These are phyloP conservation scores for Backusella psychrophila DNA, from an alignment of 192 early-diverging fungal species.

Conservation along the genomic window DNA sequence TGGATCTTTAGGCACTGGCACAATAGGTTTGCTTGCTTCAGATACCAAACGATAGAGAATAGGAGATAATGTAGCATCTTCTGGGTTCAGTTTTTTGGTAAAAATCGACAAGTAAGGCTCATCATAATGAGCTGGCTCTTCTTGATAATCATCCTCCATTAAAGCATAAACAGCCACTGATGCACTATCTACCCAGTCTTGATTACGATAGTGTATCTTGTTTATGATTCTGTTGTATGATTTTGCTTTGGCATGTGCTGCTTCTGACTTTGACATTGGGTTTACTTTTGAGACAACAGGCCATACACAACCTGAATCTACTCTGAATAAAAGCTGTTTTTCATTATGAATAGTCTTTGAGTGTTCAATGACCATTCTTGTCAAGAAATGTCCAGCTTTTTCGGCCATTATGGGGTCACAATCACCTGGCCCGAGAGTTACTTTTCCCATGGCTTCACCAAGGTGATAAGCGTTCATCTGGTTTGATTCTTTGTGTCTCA, in stretches of 20 bases:
- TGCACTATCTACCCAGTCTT: constrained; percentile 13
- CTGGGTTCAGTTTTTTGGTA: neutral
- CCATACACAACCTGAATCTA: neutral
- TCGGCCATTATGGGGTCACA: constrained; percentile 30
- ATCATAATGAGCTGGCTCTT: neutral
- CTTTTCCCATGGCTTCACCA: constrained; percentile 37
- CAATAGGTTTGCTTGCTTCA: constrained; percentile 12
- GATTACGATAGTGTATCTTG: neutral
- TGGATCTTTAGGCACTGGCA: neutral
- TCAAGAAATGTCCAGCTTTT: constrained; percentile 25
- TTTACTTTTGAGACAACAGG: neutral
- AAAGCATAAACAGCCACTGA: constrained; percentile 2
- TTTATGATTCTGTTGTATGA: constrained; percentile 19
- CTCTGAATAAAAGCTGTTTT: neutral
- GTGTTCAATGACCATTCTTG: constrained; percentile 29
- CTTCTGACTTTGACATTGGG: constrained; percentile 11
- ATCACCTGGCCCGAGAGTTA: constrained; percentile 27
- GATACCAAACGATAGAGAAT: constrained; percentile 17
- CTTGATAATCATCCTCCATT: constrained; percentile 13
- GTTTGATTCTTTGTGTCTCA: constrained; percentile 27
- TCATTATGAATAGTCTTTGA: constrained; percentile 20
- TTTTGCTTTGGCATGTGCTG: constrained; percentile 20
- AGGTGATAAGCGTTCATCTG: constrained; percentile 29
- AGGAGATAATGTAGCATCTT: neutral
- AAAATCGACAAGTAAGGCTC: constrained; percentile 10